phyloP scores from a whole-genome alignment of 441 rosid genomes.

The Populus hybrid region DNA sequence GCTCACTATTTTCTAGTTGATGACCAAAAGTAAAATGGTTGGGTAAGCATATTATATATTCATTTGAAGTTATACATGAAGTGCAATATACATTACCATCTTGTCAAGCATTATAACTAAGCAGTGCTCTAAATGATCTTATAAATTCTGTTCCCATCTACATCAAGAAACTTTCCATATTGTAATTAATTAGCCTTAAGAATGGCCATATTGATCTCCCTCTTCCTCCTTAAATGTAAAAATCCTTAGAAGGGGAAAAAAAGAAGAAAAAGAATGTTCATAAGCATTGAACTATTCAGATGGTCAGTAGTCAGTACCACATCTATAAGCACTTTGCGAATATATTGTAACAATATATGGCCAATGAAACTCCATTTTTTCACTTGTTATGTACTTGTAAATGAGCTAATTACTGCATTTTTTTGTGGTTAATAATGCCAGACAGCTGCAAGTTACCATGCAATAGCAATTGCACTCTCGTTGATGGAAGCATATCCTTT shows the following conservation, averaged over 20 bases:
- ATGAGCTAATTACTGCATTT: conserved; percentile 10
- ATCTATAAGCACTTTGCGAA: not conserved
- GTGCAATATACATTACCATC: not conserved
- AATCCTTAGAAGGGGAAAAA: not conserved
- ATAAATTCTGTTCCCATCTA: not conserved
- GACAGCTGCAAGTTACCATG: conserved; percentile 81
- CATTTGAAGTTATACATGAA: not conserved
- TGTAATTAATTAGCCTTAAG: not conserved
- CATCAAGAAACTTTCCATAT: not conserved
- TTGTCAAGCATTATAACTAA: not conserved
- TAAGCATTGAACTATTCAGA: not conserved
- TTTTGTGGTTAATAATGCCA: conserved; percentile 23
- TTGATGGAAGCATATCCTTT: conserved; percentile 72
- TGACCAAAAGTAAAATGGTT: not conserved
- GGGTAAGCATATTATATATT: not conserved
- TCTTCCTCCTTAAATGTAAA: not conserved
- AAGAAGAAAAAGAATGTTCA: not conserved
- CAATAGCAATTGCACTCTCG: conserved; percentile 75
- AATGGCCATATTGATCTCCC: not conserved
- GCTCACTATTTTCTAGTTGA: not conserved
- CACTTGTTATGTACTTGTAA: not conserved
- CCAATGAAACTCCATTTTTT: conserved; percentile 7
- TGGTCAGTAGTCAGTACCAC: not conserved
- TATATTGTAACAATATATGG: not conserved
- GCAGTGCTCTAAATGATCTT: not conserved